phyloP scores from a whole-genome alignment of 2,329 filamentous ascomycete species.

The Fusarium clavum region DNA sequence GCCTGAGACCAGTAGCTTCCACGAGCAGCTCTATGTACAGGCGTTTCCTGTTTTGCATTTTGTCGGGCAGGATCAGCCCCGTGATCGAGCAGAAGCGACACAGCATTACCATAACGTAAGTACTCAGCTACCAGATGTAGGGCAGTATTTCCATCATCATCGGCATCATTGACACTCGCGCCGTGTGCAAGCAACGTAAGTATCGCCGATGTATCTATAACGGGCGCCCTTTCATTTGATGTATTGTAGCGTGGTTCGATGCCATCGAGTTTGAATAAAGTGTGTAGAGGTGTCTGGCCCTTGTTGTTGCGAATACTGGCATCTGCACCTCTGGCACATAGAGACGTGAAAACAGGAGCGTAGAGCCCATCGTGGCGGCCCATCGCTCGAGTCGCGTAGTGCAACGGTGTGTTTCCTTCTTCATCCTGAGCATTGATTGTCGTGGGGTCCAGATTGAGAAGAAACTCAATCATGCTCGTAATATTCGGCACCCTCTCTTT shows the following conservation, averaged over 20 bases:
- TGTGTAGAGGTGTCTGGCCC: neutral
- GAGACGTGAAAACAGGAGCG: neutral
- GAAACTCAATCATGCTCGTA: fast-evolving
- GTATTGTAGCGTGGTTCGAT: no score
- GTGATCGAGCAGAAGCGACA: neutral
- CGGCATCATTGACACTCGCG: neutral
- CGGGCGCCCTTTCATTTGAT: no score
- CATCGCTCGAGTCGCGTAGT: neutral
- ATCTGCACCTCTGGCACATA: neutral
- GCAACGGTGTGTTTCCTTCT: fast-evolving
- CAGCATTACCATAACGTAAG: neutral
- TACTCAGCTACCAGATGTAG: neutral
- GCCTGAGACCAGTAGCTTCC: no score
- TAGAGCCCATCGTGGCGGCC: neutral
- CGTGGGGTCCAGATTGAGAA: neutral
- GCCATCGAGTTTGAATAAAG: neutral
- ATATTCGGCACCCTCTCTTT: no score
- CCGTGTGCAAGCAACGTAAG: neutral
- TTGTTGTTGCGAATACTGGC: neutral
- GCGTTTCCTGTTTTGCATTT: fast-evolving
- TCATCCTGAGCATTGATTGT: neutral
- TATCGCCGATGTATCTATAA: neutral
- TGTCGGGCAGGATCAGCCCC: fast-evolving
- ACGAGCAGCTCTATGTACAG: neutral
- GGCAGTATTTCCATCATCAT: fast-evolving